Conservation (phyloP, 768 basidiomycete species). For the Gymnopilus dilepis region DNA sequence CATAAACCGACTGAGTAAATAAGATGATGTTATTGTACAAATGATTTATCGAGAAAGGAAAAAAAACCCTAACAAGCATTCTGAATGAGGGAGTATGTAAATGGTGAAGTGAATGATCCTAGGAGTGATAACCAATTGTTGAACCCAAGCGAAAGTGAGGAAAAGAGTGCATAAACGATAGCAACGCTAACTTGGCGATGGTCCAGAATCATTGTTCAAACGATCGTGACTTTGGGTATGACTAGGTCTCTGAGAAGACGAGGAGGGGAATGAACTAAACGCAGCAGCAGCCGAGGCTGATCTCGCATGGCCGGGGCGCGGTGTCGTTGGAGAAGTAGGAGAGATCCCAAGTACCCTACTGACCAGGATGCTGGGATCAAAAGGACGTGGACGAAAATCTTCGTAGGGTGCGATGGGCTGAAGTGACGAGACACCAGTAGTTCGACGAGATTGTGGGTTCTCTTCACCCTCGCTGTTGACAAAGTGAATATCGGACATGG, state of each 20-base stretch:
- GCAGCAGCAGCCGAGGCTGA: constrained; percentile 20
- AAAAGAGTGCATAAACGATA: constrained; percentile 3
- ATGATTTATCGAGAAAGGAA: constrained; percentile 7
- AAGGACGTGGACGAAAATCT: constrained; percentile 20
- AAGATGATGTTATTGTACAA: constrained; percentile 12
- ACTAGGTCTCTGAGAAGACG: constrained; percentile 14
- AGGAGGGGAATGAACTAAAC: constrained; percentile 12
- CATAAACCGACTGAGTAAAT: neutral
- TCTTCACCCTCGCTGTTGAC: constrained; percentile 46
- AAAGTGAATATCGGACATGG: constrained; percentile 59
- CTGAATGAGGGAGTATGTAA: constrained; percentile 1
- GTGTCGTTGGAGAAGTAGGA: constrained; percentile 22
- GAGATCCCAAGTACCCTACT: constrained; percentile 35
- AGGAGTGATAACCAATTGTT: neutral
- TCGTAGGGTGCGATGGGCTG: constrained; percentile 16
- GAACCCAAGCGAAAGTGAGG: constrained; percentile 8
- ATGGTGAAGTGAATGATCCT: neutral
- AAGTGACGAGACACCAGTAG: constrained; percentile 11
- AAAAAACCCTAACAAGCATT: constrained; percentile 7
- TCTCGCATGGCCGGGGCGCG: constrained; percentile 17
- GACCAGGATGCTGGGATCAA: constrained; percentile 26
- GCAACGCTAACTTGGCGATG: constrained; percentile 13
- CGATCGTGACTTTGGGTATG: constrained; percentile 19
- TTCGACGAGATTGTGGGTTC: constrained; percentile 32
- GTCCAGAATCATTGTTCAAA: constrained; percentile 15